phyloP scores from a whole-genome alignment of 768 basidiomycete genomes.

The Lactarius akahatsu region DNA sequence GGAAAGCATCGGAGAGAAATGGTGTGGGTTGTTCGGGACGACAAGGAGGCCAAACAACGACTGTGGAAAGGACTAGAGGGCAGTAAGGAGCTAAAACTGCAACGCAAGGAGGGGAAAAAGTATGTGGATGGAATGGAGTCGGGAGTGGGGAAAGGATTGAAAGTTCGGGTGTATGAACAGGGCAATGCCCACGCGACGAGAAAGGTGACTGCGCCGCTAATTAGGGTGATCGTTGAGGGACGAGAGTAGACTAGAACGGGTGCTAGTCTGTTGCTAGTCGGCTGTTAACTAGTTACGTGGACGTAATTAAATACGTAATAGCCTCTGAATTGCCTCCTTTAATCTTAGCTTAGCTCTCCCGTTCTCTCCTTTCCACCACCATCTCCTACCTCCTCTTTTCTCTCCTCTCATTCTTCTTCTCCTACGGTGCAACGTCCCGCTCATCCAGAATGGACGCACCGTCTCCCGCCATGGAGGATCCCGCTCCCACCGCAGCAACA shows the following conservation, averaged over 20 bases:
- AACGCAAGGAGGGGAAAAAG: constrained; percentile 39
- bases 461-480: constrained; percentile 10
- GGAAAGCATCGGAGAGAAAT: constrained; percentile 66
- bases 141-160: constrained; percentile 32
- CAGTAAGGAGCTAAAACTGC: constrained; percentile 50
- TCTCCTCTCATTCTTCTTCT: background rate
- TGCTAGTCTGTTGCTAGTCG: background rate
- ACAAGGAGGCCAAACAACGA: constrained; percentile 43
- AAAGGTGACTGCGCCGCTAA: constrained; percentile 27
- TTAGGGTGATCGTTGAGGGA: constrained; percentile 12
- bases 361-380: constrained; percentile 12
- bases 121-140: constrained; percentile 32
- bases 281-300: background rate
- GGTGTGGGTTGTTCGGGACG: constrained; percentile 58
- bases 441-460: constrained; percentile 14
- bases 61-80: constrained; percentile 63
- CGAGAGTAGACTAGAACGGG: background rate
- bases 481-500: background rate
- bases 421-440: background rate
- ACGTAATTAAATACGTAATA: constrained; percentile 24
- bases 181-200: constrained; percentile 22
- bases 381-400: background rate
- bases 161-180: constrained; percentile 24
- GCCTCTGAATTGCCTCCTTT: constrained; percentile 7
- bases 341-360: constrained; percentile 1